A percentile compares a stretch with the other conserved stretches of the same genome.
These are phyloP conservation scores for Halteria grandinella DNA, from an alignment of 73 alveolate species.

Conservation along the genomic window DNA sequence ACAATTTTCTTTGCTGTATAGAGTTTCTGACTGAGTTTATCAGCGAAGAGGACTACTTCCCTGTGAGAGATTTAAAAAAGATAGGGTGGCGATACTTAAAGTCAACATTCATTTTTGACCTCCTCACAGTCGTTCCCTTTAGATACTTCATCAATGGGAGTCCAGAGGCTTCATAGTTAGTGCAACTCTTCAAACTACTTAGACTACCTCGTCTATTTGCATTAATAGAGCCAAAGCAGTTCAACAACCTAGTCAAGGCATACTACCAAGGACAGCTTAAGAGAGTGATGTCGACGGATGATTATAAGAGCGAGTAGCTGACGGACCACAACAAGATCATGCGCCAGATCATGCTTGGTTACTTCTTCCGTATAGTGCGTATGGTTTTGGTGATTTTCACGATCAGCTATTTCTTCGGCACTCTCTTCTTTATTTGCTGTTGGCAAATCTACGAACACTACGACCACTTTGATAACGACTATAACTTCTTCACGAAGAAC, in stretches of 20 bases:
- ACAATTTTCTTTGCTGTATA: not conserved
- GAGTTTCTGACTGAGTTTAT: slow-evolving; percentile 42
- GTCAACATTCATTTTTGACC: slow-evolving; percentile 41
- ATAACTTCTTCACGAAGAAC: no score
- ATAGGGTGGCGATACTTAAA: slow-evolving; percentile 44
- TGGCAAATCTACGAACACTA: slow-evolving; percentile 34
- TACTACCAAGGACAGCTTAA: slow-evolving; percentile 36
- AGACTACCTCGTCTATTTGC: slow-evolving; percentile 50
- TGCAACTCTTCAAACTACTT: slow-evolving; percentile 41
- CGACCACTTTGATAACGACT: no score
- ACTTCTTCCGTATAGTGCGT: slow-evolving; percentile 34
- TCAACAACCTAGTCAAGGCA: slow-evolving; percentile 34
- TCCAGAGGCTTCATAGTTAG: slow-evolving; percentile 7
- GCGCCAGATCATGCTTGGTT: slow-evolving; percentile 33
- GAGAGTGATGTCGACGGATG: slow-evolving; percentile 12
- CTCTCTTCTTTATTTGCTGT: slow-evolving; percentile 46
- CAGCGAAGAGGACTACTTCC: slow-evolving; percentile 56
- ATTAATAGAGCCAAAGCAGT: slow-evolving; percentile 25
- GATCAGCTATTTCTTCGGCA: slow-evolving; percentile 52
- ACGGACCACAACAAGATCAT: slow-evolving; percentile 41
- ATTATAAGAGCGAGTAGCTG: slow-evolving; percentile 1
- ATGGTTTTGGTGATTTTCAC: slow-evolving; percentile 49
- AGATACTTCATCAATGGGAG: not conserved
- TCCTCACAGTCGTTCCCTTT: slow-evolving; percentile 49
- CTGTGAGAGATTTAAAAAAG: slow-evolving; percentile 44